Evolutionary conservation across 2,329 filamentous ascomycete genomes (phyloP), one percentile per base, ranked within the genome.

Genomic region (Pyrenochaeta sp.): DNA sequence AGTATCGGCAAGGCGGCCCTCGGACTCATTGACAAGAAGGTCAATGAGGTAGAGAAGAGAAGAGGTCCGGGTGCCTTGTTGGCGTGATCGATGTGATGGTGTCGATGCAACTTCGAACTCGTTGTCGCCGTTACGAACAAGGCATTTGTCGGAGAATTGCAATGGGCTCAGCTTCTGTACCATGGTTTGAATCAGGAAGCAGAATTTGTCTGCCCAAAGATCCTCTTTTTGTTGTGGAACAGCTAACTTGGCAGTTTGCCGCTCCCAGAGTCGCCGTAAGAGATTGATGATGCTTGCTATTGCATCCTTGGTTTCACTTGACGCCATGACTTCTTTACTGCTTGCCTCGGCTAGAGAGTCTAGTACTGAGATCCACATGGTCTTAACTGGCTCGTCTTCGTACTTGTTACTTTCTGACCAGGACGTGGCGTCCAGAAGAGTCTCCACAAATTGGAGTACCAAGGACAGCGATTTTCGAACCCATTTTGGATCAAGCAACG

Each of bases 251-350:
- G 62, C 54, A 3, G 76, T 77, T 3, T 82, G 83, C 9, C 62
- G 67, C 13, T 76, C 76, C 90, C 91, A 96, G 2, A 92, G 69
- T 18, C 80, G 82, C 35, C 84, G 81, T 6, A 96, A 73, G 15
- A 91, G 72, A 28, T 84, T 84, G 35, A 93, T 79, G 15, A 91
- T 78, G 28, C 83, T 79, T 15, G 88, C 86, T 49, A 96, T 80
- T 45, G 92, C 93, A 48, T 85, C 82, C 62, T 89, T 88, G 1
- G 91, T 89, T 49, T 97, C 93, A 9, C 82, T 81, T 0, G 90
- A 91, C 6, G 92, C 86, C 60, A 93, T 96, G 58, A 99, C 87
- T 70, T 99, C 94, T 71, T 96, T 96, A 28, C 80, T 81, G 17
- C 86, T 86, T 26, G 88, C 88, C 35, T 81, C 80, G 2, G 84